Evolutionary conservation across 768 basidiomycete species (phyloP).

Genomic region (Suillus plorans): DNA sequence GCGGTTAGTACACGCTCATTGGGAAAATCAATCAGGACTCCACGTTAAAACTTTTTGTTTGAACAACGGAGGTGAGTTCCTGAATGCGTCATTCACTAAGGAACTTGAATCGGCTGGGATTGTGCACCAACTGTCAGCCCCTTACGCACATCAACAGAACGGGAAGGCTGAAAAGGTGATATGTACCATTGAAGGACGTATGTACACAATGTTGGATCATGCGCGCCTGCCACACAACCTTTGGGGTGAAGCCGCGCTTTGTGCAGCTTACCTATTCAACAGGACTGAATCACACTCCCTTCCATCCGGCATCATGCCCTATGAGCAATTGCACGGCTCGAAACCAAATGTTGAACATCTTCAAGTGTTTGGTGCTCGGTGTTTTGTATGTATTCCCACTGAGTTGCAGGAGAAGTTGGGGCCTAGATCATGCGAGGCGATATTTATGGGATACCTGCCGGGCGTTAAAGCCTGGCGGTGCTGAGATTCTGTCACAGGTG

Average conservation of each 20-base stretch:
- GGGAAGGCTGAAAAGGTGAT: neutral
- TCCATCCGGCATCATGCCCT: neutral
- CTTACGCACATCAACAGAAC: neutral
- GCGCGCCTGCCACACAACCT: neutral
- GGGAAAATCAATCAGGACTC: neutral
- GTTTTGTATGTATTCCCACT: neutral
- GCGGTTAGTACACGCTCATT: neutral
- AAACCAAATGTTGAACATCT: neutral
- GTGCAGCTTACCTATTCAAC: neutral
- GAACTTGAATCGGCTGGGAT: slow-evolving; percentile 13
- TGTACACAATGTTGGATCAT: neutral
- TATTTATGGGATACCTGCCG: too few relatives aligned
- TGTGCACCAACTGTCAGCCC: slow-evolving; percentile 18
- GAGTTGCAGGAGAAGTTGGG: neutral
- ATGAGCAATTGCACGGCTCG: neutral
- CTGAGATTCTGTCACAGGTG: too few relatives aligned
- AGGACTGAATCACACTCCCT: neutral
- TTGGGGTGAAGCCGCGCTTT: too few relatives aligned
- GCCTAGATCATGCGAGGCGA: too few relatives aligned
- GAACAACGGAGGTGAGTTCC: neutral
- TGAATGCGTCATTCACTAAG: neutral
- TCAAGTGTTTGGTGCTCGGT: neutral
- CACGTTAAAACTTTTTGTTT: neutral
- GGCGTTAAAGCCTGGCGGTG: too few relatives aligned
- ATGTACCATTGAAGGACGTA: neutral